A percentile compares a stretch with the other conserved stretches of the same genome.
Evolutionary conservation across 2,329 filamentous ascomycete genomes (phyloP).

Genomic region (Aspergillus uvarum): DNA sequence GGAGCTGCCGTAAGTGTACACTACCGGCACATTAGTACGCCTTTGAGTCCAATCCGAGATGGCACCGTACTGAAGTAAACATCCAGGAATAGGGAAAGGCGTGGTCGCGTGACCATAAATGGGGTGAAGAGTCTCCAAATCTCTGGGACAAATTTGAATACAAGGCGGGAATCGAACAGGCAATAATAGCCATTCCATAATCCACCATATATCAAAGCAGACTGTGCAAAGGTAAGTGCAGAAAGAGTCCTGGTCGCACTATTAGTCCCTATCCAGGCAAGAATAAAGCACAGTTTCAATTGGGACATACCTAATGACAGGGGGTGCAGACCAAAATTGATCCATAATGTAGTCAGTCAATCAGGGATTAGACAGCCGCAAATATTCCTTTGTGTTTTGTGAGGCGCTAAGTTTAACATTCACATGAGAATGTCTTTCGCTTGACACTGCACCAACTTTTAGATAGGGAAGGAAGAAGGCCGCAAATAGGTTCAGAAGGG

Average conservation of each 20-base stretch:
- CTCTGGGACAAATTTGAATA: conserved; percentile 61
- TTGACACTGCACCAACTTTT: not conserved
- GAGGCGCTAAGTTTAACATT: not conserved
- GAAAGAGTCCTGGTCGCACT: conserved; percentile 61
- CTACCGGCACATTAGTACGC: conserved; percentile 42
- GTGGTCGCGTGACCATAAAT: conserved; percentile 59
- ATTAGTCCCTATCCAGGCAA: conserved; percentile 34
- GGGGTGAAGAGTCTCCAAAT: conserved; percentile 60
- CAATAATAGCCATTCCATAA: conserved; percentile 55
- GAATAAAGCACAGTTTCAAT: too few species aligned
- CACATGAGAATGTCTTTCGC: not conserved
- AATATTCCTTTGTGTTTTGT: not conserved
- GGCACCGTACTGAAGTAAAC: conserved; percentile 65
- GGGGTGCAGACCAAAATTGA: conserved; percentile 64
- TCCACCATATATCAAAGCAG: conserved; percentile 59
- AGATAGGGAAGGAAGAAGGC: not conserved
- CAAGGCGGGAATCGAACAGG: conserved; percentile 50
- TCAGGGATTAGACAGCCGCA: conserved; percentile 1
- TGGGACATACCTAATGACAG: conserved; percentile 60
- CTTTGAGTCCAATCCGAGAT: conserved; percentile 19
- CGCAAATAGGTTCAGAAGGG: not conserved
- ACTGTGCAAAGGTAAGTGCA: conserved; percentile 62
- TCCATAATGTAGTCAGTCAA: conserved; percentile 48
- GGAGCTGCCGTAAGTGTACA: conserved; percentile 74
- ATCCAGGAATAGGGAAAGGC: conserved; percentile 65